phyloP scores from a whole-genome alignment of 2,329 filamentous ascomycete species.

The Westerdykella ornata region DNA sequence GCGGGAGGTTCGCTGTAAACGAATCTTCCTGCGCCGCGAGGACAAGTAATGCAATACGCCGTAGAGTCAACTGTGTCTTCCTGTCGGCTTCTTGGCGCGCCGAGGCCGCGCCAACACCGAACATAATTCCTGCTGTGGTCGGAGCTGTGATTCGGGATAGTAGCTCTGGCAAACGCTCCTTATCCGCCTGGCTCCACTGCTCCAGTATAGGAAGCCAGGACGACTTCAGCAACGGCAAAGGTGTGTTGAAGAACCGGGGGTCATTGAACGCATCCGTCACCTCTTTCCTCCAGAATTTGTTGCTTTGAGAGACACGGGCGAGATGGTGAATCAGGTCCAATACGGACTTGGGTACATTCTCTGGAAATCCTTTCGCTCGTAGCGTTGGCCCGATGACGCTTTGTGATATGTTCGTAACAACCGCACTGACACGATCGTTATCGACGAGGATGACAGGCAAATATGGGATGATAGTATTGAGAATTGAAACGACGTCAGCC shows the following conservation, averaged over 20 bases:
- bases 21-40: slow-evolving; percentile 70
- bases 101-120: slow-evolving; percentile 93
- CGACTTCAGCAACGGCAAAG: slow-evolving; percentile 57
- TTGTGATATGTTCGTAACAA: slow-evolving; percentile 72
- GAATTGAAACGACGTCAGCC: slow-evolving; percentile 66
- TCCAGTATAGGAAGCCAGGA: slow-evolving; percentile 79
- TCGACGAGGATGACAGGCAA: slow-evolving; percentile 79
- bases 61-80: slow-evolving; percentile 82
- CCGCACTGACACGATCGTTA: slow-evolving; percentile 71
- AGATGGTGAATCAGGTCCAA: slow-evolving; percentile 71
- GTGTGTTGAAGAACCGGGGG: slow-evolving; percentile 70
- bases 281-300: slow-evolving; percentile 91
- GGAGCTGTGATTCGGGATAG: slow-evolving; percentile 72
- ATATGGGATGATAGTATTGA: slow-evolving; percentile 71
- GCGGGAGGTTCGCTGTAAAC: slow-evolving; percentile 68
- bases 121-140: slow-evolving; percentile 91
- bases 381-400: slow-evolving; percentile 77
- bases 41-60: slow-evolving; percentile 71
- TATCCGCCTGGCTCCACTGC: slow-evolving; percentile 80
- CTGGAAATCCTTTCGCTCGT: slow-evolving; percentile 78
- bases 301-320: slow-evolving; percentile 67
- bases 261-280: slow-evolving; percentile 90
- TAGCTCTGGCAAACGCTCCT: slow-evolving; percentile 78
- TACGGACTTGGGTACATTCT: slow-evolving; percentile 67
- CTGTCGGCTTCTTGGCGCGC: slow-evolving; percentile 92